Percentiles rank a stretch among this genome's conserved stretches.
Evolutionary conservation across 352 stramenopile genomes (phyloP).

Genomic region (Globisporangium heterothallicum): DNA sequence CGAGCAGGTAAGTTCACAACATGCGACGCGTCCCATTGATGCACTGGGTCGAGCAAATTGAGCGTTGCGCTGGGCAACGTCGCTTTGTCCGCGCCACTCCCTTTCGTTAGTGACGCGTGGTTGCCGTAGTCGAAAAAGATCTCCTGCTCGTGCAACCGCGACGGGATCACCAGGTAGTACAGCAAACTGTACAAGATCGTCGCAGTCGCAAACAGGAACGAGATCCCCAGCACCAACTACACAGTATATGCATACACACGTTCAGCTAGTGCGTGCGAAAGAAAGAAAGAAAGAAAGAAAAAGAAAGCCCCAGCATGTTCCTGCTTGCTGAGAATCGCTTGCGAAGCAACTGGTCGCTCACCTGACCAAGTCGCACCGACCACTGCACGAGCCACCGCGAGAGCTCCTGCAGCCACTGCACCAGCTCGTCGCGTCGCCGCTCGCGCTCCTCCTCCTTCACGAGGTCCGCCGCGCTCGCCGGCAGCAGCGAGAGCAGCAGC

Average conservation of each 20-base stretch:
- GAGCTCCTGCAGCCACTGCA: slow-evolving; percentile 19
- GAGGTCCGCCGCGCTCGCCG: slow-evolving; percentile 31
- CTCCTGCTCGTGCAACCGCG: slow-evolving; percentile 68
- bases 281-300: background rate
- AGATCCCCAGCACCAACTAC: slow-evolving; percentile 30
- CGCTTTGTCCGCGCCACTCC: slow-evolving; percentile 3
- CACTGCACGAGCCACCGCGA: slow-evolving; percentile 30
- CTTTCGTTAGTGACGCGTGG: slow-evolving; percentile 31
- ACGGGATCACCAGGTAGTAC: slow-evolving; percentile 78
- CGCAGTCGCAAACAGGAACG: slow-evolving; percentile 45
- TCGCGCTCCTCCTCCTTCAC: slow-evolving; percentile 45
- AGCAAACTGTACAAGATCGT: slow-evolving; percentile 61
- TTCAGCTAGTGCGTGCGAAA: background rate
- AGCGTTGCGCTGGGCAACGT: slow-evolving; percentile 49
- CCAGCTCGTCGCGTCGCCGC: slow-evolving; percentile 38
- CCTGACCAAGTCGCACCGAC: slow-evolving; percentile 28
- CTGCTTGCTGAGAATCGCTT: too few relatives aligned
- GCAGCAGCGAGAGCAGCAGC: slow-evolving; percentile 45
- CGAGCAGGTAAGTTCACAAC: slow-evolving; percentile 16
- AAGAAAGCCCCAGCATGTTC: too few relatives aligned
- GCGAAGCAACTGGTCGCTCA: slow-evolving; percentile 7
- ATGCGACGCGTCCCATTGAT: slow-evolving; percentile 52
- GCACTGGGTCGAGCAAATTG: slow-evolving; percentile 43
- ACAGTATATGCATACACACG: slow-evolving; percentile 7
- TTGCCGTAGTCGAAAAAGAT: slow-evolving; percentile 73